Percentiles rank a stretch among this genome's conserved stretches.
Evolutionary conservation across 805 yeast species (phyloP).

Genomic region (Wickerhamomyces subpelliculosus): DNA sequence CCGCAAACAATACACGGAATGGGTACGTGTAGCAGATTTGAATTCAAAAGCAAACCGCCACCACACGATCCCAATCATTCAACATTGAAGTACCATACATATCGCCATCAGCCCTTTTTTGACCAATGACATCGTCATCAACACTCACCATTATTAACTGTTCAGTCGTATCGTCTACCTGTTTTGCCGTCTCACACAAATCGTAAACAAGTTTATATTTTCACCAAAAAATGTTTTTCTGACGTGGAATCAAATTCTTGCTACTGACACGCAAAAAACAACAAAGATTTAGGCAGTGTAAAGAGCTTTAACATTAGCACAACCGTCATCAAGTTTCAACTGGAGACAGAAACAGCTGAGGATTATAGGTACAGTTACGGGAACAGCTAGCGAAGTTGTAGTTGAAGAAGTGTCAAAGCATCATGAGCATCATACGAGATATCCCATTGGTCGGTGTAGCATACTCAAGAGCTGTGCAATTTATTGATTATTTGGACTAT

Average conservation of each 20-base stretch:
- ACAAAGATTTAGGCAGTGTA: no score
- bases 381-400: no score
- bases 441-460: background rate
- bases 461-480: background rate
- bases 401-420: no score
- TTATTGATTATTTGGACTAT: constrained; percentile 18
- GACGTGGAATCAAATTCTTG: background rate
- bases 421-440: no score
- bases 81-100: background rate
- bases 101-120: background rate
- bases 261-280: background rate
- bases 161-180: background rate
- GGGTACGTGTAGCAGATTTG: background rate
- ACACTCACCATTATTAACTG: background rate
- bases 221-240: background rate
- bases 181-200: background rate
- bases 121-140: no score
- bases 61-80: background rate
- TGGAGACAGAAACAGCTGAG: no score
- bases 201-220: background rate
- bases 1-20: background rate
- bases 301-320: no score
- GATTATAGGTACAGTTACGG: no score
- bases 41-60: background rate
- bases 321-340: no score